These are phyloP conservation scores for Lolium rigidum DNA, from an alignment of 176 grass and related monocot genomes.

Conservation along the genomic window DNA sequence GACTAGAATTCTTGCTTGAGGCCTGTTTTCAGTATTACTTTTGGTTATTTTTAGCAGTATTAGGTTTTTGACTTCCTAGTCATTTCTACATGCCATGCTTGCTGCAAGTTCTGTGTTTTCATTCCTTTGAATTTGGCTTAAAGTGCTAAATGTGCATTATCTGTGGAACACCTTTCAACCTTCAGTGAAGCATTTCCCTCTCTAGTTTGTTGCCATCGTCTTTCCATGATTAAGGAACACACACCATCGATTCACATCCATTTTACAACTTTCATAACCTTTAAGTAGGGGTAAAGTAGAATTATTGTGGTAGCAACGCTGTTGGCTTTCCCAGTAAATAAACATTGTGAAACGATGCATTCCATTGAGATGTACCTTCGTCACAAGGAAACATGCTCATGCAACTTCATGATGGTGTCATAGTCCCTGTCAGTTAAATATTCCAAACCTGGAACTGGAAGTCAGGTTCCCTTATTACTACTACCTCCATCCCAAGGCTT, in stretches of 20 bases:
- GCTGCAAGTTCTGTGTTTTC: not conserved
- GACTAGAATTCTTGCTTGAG: constrained; percentile 36
- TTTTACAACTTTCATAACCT: constrained; percentile 13
- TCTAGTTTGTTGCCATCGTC: not conserved
- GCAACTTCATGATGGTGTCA: constrained; percentile 2
- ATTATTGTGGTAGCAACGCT: not conserved
- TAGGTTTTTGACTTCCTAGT: constrained; percentile 12
- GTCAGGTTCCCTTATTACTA: not conserved
- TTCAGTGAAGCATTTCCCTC: constrained; percentile 24
- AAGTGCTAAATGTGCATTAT: constrained; percentile 4
- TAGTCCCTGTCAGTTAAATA: not conserved
- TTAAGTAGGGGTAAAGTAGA: not conserved
- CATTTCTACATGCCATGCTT: not conserved
- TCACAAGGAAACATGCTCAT: not conserved
- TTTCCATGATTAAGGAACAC: constrained; percentile 26
- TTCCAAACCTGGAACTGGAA: not conserved
- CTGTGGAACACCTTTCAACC: constrained; percentile 27
- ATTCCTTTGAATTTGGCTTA: constrained; percentile 24
- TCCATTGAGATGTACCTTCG: not conserved
- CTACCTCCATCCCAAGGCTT: too few relatives aligned
- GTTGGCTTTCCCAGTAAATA: too few relatives aligned
- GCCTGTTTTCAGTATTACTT: constrained; percentile 21
- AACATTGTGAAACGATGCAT: too few relatives aligned
- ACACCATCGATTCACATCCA: not conserved
- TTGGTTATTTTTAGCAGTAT: constrained; percentile 11